phyloP scores from a whole-genome alignment of 108 stramenopile species.

The Aurantiochytrium sp. region DNA sequence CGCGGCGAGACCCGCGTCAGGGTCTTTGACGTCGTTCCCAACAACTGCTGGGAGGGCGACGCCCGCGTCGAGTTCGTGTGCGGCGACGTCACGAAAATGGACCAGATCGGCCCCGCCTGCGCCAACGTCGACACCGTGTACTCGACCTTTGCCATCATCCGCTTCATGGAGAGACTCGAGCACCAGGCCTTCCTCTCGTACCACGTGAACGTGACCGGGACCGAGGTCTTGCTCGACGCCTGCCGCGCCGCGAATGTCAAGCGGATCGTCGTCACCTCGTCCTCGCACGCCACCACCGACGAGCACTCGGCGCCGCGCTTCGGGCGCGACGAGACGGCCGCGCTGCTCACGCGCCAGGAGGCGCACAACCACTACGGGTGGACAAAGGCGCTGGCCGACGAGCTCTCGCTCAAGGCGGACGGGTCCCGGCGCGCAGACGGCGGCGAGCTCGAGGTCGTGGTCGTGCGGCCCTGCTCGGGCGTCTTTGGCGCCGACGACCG shows the following conservation, averaged over 20 bases:
- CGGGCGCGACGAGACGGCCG: not conserved
- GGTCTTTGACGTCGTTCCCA: not conserved
- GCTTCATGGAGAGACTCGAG: slow-evolving; percentile 21
- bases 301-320: slow-evolving; percentile 15
- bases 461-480: slow-evolving; percentile 21
- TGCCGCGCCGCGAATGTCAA: not conserved
- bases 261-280: slow-evolving; percentile 3
- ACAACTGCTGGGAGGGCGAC: not conserved
- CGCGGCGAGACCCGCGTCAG: not conserved
- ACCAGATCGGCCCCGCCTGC: not conserved
- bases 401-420: not conserved
- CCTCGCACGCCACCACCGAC: slow-evolving; percentile 29
- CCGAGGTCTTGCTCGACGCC: not conserved
- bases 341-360: not conserved
- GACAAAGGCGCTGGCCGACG: not conserved
- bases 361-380: slow-evolving; percentile 2
- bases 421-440: not conserved
- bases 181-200: slow-evolving; percentile 27
- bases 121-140: not conserved
- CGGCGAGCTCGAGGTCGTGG: not conserved
- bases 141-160: slow-evolving; percentile 30
- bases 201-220: not conserved
- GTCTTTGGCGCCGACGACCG: slow-evolving; percentile 29
- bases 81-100: not conserved
- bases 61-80: not conserved